These are phyloP conservation scores for Ophiocordyceps robertsii DNA, from an alignment of 2,329 filamentous ascomycete species.

Conservation along the genomic window DNA sequence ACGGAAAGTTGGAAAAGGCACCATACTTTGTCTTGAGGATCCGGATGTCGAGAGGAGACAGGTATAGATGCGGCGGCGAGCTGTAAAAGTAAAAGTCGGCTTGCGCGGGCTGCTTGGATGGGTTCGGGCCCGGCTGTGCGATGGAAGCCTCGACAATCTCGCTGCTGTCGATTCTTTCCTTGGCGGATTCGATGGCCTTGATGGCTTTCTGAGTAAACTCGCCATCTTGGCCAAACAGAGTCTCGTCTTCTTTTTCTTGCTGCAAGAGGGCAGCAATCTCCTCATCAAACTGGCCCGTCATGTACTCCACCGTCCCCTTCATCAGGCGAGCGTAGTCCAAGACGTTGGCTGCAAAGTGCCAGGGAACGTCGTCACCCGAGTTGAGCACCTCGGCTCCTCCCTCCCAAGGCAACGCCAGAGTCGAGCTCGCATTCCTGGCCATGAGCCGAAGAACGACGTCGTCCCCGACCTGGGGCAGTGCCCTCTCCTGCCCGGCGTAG, in stretches of 20 bases:
- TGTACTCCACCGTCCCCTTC: conserved; percentile 85
- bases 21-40: conserved; percentile 86
- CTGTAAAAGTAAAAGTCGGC: conserved; percentile 76
- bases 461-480: conserved; percentile 66
- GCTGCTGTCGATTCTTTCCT: conserved; percentile 52
- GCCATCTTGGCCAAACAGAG: conserved; percentile 83
- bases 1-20: conserved; percentile 68
- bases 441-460: conserved; percentile 85
- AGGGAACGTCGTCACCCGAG: conserved; percentile 68
- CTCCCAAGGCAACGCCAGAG: conserved; percentile 76
- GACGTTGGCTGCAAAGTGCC: conserved; percentile 89
- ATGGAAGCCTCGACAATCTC: conserved; percentile 10
- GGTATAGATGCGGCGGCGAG: conserved; percentile 73
- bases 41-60: conserved; percentile 81
- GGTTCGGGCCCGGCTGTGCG: conserved; percentile 6
- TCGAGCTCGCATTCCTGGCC: conserved; percentile 66
- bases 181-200: conserved; percentile 56
- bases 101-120: conserved; percentile 16
- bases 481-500: conserved; percentile 77
- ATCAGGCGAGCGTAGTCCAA: conserved; percentile 91
- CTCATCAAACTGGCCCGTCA: conserved; percentile 64
- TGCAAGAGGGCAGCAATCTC: conserved; percentile 62
- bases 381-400: conserved; percentile 55
- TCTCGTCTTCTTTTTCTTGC: conserved; percentile 79
- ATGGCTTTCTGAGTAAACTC: conserved; percentile 86